phyloP scores from a whole-genome alignment of 768 basidiomycete genomes.

The Leccinum boreale region DNA sequence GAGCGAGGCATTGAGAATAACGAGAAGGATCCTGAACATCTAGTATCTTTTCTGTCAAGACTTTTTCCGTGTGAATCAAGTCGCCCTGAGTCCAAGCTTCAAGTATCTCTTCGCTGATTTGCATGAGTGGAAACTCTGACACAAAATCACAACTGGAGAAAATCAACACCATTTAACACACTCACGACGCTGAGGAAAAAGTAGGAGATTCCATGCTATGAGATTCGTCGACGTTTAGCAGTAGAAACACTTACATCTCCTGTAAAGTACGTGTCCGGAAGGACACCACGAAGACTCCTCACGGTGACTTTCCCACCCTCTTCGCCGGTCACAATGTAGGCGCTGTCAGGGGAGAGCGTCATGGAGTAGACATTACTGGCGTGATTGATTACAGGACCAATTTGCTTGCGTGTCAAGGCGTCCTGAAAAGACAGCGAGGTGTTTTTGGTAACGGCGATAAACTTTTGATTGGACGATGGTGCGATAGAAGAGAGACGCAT shows the following conservation, averaged over 20 bases:
- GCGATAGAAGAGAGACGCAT: not conserved
- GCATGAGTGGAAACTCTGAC: not conserved
- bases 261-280: not conserved
- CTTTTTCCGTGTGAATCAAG: not conserved
- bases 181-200: not conserved
- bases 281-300: not conserved
- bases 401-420: not conserved
- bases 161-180: not conserved
- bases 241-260: not conserved
- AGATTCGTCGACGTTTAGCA: not conserved
- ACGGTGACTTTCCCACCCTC: not conserved
- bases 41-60: not conserved
- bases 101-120: not conserved
- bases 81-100: not conserved
- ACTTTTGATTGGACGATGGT: not conserved
- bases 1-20: not conserved
- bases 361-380: not conserved
- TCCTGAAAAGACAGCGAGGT: not conserved
- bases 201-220: not conserved
- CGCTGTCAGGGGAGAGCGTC: not conserved
- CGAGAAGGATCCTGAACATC: no score
- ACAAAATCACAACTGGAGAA: fast-evolving
- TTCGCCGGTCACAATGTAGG: not conserved
- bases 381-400: not conserved
- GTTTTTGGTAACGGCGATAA: not conserved